Percentiles rank a stretch among this genome's conserved stretches.
phyloP scores from a whole-genome alignment of 2,329 filamentous ascomycete genomes.

The Alternaria arbusti region DNA sequence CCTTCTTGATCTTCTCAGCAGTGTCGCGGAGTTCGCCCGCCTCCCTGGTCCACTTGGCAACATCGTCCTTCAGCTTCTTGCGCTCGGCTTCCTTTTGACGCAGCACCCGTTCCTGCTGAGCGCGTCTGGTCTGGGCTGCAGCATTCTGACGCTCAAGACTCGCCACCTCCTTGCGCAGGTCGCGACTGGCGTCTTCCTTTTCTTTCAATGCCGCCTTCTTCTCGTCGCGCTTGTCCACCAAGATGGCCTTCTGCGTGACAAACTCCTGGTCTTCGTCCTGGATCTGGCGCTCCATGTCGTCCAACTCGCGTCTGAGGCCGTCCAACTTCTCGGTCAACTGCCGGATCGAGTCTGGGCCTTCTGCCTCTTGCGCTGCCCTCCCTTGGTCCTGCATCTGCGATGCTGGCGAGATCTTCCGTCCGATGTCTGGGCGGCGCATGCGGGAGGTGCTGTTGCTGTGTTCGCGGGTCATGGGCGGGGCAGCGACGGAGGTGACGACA shows the following conservation, averaged over 20 bases:
- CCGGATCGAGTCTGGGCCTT: constrained; percentile 61
- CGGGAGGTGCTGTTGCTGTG: constrained; percentile 61
- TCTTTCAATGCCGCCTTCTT: constrained; percentile 81
- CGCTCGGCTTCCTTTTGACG: constrained; percentile 73
- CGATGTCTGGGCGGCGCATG: constrained; percentile 71
- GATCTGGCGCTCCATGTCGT: constrained; percentile 75
- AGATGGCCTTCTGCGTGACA: constrained; percentile 50
- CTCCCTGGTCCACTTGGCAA: constrained; percentile 71
- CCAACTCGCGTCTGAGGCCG: constrained; percentile 79
- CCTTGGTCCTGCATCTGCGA: constrained; percentile 53
- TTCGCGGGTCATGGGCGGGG: constrained; percentile 70
- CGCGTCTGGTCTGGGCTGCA: constrained; percentile 76
- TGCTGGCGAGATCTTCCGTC: constrained; percentile 77
- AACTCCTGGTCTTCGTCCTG: constrained; percentile 65
- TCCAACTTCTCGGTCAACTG: constrained; percentile 84
- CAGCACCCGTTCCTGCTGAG: constrained; percentile 75
- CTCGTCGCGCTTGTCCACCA: constrained; percentile 79
- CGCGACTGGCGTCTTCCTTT: constrained; percentile 88
- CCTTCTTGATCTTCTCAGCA: constrained; percentile 56
- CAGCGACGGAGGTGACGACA: constrained; percentile 66
- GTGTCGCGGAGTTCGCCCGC: constrained; percentile 62
- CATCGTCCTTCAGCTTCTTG: constrained; percentile 72
- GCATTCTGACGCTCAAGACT: constrained; percentile 82
- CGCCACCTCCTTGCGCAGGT: constrained; percentile 80
- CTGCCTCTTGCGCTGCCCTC: constrained; percentile 46